Evolutionary conservation across 768 basidiomycete genomes (phyloP).

Genomic region (Tremella fuciformis): DNA sequence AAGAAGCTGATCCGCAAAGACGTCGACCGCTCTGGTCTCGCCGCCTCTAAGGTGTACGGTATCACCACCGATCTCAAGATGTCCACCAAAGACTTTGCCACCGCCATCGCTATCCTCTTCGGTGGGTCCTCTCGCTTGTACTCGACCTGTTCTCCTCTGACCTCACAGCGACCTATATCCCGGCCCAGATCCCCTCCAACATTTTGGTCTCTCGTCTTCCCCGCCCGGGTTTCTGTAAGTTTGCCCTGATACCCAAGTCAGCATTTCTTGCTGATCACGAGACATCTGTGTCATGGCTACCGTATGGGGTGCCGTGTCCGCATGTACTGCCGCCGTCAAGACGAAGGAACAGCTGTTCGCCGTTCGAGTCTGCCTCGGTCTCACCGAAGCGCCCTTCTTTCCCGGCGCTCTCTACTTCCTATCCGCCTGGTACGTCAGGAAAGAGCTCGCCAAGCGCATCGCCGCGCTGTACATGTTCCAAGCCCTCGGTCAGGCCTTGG

Average conservation of each 20-base stretch:
- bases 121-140: too few relatives aligned
- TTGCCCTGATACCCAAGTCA: too few relatives aligned
- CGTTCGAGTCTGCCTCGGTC: too few relatives aligned
- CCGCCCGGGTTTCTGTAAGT: conserved; percentile 35
- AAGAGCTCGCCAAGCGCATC: conserved; percentile 39
- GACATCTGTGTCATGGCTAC: too few relatives aligned
- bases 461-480: conserved; percentile 46
- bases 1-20: conserved; percentile 10
- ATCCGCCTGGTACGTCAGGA: conserved; percentile 38
- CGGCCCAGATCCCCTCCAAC: conserved; percentile 38
- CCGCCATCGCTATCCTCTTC: conserved; percentile 31
- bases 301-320: too few relatives aligned
- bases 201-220: conserved; percentile 36
- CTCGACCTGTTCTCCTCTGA: conserved; percentile 27
- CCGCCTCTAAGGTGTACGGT: conserved; percentile 40
- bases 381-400: too few relatives aligned
- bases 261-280: too few relatives aligned
- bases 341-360: too few relatives aligned
- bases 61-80: conserved; percentile 44
- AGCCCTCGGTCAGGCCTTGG: conserved; percentile 43
- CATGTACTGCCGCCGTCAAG: too few relatives aligned
- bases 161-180: conserved; percentile 31
- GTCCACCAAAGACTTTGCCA: conserved; percentile 37
- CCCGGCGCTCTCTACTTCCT: conserved; percentile 47
- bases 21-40: conserved; percentile 42